Evolutionary conservation across 345 rosid genomes (phyloP).

Genomic region (Nephelium lappaceum): DNA sequence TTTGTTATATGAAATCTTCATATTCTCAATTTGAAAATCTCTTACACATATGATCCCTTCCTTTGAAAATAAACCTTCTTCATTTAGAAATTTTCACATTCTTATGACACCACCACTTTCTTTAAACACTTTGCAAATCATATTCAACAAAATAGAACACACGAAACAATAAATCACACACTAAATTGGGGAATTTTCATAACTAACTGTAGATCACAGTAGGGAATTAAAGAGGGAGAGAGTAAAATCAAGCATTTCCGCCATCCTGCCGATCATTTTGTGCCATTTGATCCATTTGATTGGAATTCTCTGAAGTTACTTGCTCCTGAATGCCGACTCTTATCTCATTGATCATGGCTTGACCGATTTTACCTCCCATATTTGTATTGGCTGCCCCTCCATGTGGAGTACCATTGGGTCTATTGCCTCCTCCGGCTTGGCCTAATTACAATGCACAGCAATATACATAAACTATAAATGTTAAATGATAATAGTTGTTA

Average conservation of each 20-base stretch:
- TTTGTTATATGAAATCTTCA: too few relatives aligned
- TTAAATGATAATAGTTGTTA: too few relatives aligned
- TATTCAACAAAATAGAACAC: background rate
- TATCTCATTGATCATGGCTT: constrained; percentile 23
- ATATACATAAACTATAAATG: too few relatives aligned
- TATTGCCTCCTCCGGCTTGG: constrained; percentile 20
- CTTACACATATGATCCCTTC: too few relatives aligned
- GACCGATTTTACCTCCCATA: constrained; percentile 7
- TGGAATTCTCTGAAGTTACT: background rate
- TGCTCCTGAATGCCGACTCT: constrained; percentile 22
- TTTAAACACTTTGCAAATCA: too few relatives aligned
- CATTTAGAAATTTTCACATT: too few relatives aligned
- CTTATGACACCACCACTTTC: too few relatives aligned
- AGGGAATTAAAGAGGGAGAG: background rate
- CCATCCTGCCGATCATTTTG: background rate
- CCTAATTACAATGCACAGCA: constrained; percentile 4
- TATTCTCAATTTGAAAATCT: too few relatives aligned
- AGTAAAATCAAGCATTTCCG: constrained; percentile 1
- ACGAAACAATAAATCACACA: background rate
- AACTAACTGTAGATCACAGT: background rate
- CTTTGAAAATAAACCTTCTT: too few relatives aligned
- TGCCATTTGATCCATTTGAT: background rate
- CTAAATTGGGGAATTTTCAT: background rate
- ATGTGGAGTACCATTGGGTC: constrained; percentile 9
- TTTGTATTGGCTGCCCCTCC: background rate